phyloP scores from a whole-genome alignment of 805 yeast species.

The Aciculoconidium aculeatum region DNA sequence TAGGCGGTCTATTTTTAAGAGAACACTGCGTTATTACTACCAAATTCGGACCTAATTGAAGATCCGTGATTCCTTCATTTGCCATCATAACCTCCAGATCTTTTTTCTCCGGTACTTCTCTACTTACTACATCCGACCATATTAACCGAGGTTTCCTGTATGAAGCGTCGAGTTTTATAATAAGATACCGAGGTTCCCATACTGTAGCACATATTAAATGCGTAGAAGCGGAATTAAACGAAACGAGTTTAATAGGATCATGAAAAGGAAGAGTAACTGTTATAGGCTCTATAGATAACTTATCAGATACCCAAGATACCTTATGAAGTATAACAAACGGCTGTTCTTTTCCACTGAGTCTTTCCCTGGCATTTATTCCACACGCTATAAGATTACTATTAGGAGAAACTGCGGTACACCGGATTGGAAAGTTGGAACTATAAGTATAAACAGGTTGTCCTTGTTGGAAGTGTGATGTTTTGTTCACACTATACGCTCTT shows the following conservation, averaged over 20 bases:
- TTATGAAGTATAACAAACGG: conserved; percentile 65
- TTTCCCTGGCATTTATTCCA: conserved; percentile 78
- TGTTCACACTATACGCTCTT: conserved; percentile 52
- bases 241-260: conserved; percentile 73
- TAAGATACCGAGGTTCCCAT: conserved; percentile 72
- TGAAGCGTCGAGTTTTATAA: conserved; percentile 50
- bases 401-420: conserved; percentile 70
- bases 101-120: conserved; percentile 7
- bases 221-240: conserved; percentile 66
- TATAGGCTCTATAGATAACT: conserved; percentile 49
- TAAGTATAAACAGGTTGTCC: conserved; percentile 69
- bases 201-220: conserved; percentile 72
- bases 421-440: conserved; percentile 64
- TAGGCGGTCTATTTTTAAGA: conserved; percentile 26
- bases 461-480: conserved; percentile 18
- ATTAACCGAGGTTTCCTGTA: conserved; percentile 34
- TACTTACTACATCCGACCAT: conserved; percentile 24
- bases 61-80: conserved; percentile 84
- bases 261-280: conserved; percentile 79
- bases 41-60: conserved; percentile 48
- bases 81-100: conserved; percentile 43
- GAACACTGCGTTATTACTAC: conserved; percentile 34
- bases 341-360: conserved; percentile 62
- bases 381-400: conserved; percentile 64
- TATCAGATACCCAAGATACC: too few species aligned